phyloP scores from a whole-genome alignment of 2,329 filamentous ascomycete genomes.

The Aspergillus niger region DNA sequence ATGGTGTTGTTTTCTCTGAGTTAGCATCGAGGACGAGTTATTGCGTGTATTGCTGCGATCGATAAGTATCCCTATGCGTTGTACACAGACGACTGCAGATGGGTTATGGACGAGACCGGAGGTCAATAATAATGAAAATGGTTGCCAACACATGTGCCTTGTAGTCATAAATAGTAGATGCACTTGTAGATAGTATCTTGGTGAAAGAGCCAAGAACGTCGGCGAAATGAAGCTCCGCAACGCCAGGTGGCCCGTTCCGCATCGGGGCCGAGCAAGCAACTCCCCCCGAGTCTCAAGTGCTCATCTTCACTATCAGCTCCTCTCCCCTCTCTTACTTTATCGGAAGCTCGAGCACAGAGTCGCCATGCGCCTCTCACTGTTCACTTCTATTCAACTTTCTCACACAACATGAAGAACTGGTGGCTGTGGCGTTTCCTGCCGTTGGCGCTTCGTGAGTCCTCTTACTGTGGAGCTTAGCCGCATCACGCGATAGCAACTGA shows the following conservation, averaged over 20 bases:
- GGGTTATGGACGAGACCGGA: slow-evolving; percentile 15
- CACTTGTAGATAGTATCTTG: background rate
- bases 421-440: slow-evolving; percentile 36
- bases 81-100: slow-evolving; percentile 34
- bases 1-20: slow-evolving; percentile 14
- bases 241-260: slow-evolving; percentile 41
- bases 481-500: slow-evolving; percentile 23
- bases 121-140: slow-evolving; percentile 19
- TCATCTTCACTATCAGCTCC: background rate
- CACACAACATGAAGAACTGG: slow-evolving; percentile 39
- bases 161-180: background rate
- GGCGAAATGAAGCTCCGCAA: slow-evolving; percentile 41
- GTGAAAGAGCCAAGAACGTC: slow-evolving; percentile 19
- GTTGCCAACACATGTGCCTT: slow-evolving; percentile 12
- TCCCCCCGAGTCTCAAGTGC: background rate
- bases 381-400: slow-evolving; percentile 19
- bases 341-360: slow-evolving; percentile 17
- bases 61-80: slow-evolving; percentile 28
- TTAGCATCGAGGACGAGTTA: slow-evolving; percentile 35
- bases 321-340: background rate
- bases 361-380: slow-evolving; percentile 39
- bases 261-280: slow-evolving; percentile 4
- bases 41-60: slow-evolving; percentile 23
- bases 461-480: slow-evolving; percentile 4
- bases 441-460: slow-evolving; percentile 37